phyloP scores from a whole-genome alignment of 2,329 filamentous ascomycete species.

The Daldinia eschscholtzii region DNA sequence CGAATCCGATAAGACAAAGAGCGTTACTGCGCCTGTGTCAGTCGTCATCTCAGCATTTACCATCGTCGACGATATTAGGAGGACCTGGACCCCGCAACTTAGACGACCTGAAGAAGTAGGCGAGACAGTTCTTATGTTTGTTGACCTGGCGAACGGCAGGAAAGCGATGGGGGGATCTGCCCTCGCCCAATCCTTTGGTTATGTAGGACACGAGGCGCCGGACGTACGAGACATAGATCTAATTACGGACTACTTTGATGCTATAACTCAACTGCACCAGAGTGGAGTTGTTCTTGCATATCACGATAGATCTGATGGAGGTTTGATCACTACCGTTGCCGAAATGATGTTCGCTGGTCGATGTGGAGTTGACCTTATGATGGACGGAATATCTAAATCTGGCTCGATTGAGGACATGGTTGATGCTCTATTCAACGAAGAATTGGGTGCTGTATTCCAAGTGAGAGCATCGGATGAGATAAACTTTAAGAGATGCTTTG shows the following conservation, averaged over 20 bases:
- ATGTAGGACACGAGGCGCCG: slow-evolving; percentile 87
- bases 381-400: slow-evolving; percentile 78
- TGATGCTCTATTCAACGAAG: slow-evolving; percentile 93
- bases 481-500: slow-evolving; percentile 89
- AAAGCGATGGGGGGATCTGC: slow-evolving; percentile 91
- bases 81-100: slow-evolving; percentile 93
- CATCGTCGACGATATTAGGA: slow-evolving; percentile 82
- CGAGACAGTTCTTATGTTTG: slow-evolving; percentile 87
- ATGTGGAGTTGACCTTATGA: slow-evolving; percentile 85
- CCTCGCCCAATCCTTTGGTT: slow-evolving; percentile 87
- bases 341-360: slow-evolving; percentile 99
- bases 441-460: slow-evolving; percentile 97
- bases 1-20: slow-evolving; percentile 75
- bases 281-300: slow-evolving; percentile 83
- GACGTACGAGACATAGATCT: slow-evolving; percentile 86
- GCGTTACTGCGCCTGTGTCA: slow-evolving; percentile 92
- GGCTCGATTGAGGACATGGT: slow-evolving; percentile 74
- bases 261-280: slow-evolving; percentile 72
- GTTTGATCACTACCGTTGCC: slow-evolving; percentile 87
- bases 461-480: slow-evolving; percentile 86
- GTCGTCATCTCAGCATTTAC: slow-evolving; percentile 92
- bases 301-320: slow-evolving; percentile 94
- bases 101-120: slow-evolving; percentile 87
- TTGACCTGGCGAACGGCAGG: slow-evolving; percentile 85
- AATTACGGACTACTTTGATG: slow-evolving; percentile 92